Percentiles rank a stretch among this genome's conserved stretches.
Conservation (phyloP, 441 rosid genomes). For the Bocquillonia castaneifolia region DNA sequence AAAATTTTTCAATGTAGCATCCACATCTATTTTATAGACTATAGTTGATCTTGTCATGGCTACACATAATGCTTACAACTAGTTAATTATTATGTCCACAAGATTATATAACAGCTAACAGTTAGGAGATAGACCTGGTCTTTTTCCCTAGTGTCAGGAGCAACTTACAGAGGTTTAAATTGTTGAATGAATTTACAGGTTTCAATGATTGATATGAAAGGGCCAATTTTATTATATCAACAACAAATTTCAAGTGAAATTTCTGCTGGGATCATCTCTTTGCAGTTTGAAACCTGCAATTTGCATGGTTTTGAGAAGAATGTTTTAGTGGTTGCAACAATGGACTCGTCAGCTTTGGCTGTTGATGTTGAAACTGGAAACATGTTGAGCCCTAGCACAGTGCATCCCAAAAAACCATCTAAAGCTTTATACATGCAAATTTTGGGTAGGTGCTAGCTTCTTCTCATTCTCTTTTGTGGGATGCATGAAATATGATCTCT, state of each 20-base stretch:
- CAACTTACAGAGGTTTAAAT: background rate
- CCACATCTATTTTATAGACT: background rate
- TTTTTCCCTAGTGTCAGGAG: background rate
- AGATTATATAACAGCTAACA: background rate
- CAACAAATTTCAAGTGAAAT: slow-evolving; percentile 68
- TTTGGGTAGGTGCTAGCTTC: slow-evolving; percentile 44
- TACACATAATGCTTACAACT: background rate
- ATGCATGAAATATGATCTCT: slow-evolving; percentile 1
- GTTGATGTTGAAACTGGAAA: slow-evolving; percentile 70
- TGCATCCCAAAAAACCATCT: slow-evolving; percentile 83
- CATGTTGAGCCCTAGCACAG: slow-evolving; percentile 47
- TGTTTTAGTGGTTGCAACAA: slow-evolving; percentile 62
- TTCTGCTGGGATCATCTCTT: slow-evolving; percentile 57
- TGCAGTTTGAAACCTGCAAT: slow-evolving; percentile 62
- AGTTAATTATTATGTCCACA: background rate
- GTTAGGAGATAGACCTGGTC: background rate
- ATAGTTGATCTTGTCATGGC: background rate
- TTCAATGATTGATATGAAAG: slow-evolving; percentile 57
- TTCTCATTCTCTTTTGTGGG: slow-evolving; percentile 10
- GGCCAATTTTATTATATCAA: slow-evolving; percentile 46
- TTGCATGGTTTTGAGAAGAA: slow-evolving; percentile 83
- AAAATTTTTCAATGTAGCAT: background rate
- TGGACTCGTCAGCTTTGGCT: slow-evolving; percentile 74
- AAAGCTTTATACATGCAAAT: slow-evolving; percentile 73
- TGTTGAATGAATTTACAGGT: slow-evolving; percentile 41